phyloP scores from a whole-genome alignment of 1,284 basidiomycete genomes.

The Pyrrhoderma lamaoense region DNA sequence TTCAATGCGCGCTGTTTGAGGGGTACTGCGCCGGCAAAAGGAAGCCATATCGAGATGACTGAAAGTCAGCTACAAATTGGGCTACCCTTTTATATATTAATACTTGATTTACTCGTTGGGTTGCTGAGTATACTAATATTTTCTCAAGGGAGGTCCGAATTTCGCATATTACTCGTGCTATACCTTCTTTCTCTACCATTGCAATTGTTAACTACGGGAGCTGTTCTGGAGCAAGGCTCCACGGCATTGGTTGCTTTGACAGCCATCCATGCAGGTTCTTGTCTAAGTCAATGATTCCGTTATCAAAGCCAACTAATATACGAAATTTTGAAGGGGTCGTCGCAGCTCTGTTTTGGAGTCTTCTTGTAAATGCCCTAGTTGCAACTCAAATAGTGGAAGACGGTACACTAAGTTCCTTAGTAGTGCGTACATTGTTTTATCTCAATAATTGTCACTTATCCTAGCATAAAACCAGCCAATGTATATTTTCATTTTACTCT shows the following conservation, averaged over 20 bases:
- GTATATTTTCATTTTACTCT: constrained; percentile 46
- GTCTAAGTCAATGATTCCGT: not conserved
- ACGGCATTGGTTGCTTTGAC: constrained; percentile 63
- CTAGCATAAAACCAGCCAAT: constrained; percentile 56
- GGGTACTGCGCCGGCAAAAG: not conserved
- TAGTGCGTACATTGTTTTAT: constrained; percentile 37
- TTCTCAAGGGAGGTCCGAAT: constrained; percentile 54
- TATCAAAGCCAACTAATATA: no score
- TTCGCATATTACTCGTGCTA: constrained; percentile 53
- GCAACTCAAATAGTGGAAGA: constrained; percentile 81
- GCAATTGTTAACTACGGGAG: constrained; percentile 72
- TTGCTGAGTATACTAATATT: not conserved
- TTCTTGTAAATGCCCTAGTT: constrained; percentile 73
- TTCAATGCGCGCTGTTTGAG: not conserved
- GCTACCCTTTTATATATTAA: no score
- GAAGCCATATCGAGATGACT: no score
- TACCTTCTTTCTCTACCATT: constrained; percentile 70
- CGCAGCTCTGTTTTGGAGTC: constrained; percentile 66
- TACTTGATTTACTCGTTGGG: not conserved
- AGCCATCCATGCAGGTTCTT: constrained; percentile 56
- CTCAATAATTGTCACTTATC: not conserved
- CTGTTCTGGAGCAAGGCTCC: constrained; percentile 69
- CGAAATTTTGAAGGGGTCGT: constrained; percentile 37
- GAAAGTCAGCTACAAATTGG: no score
- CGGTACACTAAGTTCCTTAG: constrained; percentile 62